Base-by-base conservation (phyloP, 2,329 filamentous ascomycete genomes). In the Penicillium hordei region DNA sequence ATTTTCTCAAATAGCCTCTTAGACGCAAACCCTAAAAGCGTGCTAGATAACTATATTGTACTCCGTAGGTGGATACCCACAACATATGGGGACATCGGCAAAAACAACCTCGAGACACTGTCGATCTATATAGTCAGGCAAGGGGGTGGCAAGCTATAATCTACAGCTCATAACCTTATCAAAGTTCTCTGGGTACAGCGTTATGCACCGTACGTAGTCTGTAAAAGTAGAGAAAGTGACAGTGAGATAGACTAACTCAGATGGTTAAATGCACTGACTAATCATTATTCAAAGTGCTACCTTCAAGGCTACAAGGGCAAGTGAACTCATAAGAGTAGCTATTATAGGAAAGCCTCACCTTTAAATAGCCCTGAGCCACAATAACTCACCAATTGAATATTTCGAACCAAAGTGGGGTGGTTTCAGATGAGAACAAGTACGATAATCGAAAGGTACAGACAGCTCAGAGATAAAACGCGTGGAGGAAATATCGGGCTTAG, bases 391-490 rank as follows among this genome's bases (percentile, higher is more conserved):
- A 40, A 12, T 40, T 21, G 38, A 39, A 39, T 33, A 19, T 27
- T 36, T 29, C 39, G 17, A 42, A 42, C 5, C 33, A 36, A 27
- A n/a, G 3, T 29, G 42, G 21, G 7, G n/a, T n/a, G 17, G n/a
- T 10, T 25, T 29, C 21, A 7, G 25, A 52, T 45, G 39, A 52
- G n/a, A 52, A 52, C 39, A 7, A 25, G 13, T 23, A 9, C 5
- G 19, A 6, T 4, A 19, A 15, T 6, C 21, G 8, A n/a, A 55
- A 49, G 39, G 38, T n/a, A 25, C 21, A 44, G 51, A 55, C 50
- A 49, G 25, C 29, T 43, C 27, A 34, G 33, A 42, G 29, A 45
- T 48, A 31, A 59, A 55, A 59, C 52, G 57, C 52, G 52, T 46
- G 52, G 49, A 23, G 23, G n/a, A 21, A 29, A 34, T 21, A 52